Base-by-base conservation (phyloP, 1,284 basidiomycete genomes). In the Ganoderma resinaceum region DNA sequence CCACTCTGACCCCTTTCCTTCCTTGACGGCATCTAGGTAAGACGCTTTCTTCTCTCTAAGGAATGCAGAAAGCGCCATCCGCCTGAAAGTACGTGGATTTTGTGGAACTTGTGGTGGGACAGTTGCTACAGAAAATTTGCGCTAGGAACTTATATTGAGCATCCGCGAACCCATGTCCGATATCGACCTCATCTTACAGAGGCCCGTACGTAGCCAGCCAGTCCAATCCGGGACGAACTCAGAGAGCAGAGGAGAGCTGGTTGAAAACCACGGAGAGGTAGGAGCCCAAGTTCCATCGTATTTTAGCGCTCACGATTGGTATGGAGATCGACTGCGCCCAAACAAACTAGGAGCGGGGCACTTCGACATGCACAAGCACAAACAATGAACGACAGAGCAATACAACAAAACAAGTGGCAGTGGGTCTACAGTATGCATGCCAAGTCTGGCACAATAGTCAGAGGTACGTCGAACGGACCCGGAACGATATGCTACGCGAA, bases 1-100 rank as follows among this genome's bases (percentile, higher is more conserved):
- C 95, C 95, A 98, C 55, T 90, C 86, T 11, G 76, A 74, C 14
- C 77, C 85, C 64, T 81, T 81, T 0, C 83, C 85, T 1, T 74
- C 74, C 9, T 78, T 70, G 6, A 89, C 70, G 42, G 85, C 86
- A 2, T 74, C 74, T 62, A 89, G 68, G 73, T 89, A 90, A 4
- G 72, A 73, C n/a, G 78, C 73, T 69, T 85, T 87, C 71, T 81
- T 83, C 35, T 76, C 46, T 33, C 42, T 53, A 31, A 74, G 61
- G 53, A 74, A 73, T 1, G 60, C 12, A 2, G 70, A 66, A 11
- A 73, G 63, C 7, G 66, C 55, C 63, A 69, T 69, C 26, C 40
- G 8, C 2, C 23, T 29, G 46, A 8, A 7, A 31, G 16, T 7
- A 33, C n/a, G 33, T 11, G 12, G 8, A 3, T 26, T 23, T 26